Evolutionary conservation across 495 filamentous ascomycete genomes (phyloP).

Genomic region (Podospora tetraspora): DNA sequence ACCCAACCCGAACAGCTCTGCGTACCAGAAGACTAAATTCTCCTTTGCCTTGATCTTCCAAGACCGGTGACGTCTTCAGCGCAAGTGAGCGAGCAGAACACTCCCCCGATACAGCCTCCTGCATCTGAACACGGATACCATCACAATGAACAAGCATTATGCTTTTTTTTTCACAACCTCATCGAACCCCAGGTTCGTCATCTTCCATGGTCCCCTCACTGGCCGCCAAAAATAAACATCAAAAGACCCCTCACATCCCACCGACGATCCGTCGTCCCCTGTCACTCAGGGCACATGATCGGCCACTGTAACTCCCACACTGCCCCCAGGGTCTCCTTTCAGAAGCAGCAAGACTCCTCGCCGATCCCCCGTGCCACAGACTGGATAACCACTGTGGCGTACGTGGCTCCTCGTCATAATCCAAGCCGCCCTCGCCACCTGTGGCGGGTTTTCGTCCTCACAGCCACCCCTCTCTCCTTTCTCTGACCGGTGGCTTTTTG

Average conservation of each 20-base stretch:
- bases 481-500: neutral
- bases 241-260: neutral
- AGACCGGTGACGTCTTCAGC: neutral
- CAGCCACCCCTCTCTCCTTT: too few species aligned
- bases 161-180: neutral
- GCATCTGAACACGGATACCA: neutral
- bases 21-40: neutral
- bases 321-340: neutral
- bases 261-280: neutral
- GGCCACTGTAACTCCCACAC: neutral
- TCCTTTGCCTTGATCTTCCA: neutral
- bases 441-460: neutral
- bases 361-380: constrained; percentile 2
- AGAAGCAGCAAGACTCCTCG: constrained; percentile 3
- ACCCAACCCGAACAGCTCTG: neutral
- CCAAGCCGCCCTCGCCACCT: neutral
- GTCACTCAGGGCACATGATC: neutral
- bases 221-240: neutral
- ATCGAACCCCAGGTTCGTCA: neutral
- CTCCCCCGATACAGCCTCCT: neutral
- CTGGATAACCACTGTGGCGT: neutral
- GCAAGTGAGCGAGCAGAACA: neutral
- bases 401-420: neutral
- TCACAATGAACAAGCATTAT: neutral
- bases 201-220: neutral